These are phyloP conservation scores for Begonia loranthoides DNA, from an alignment of 306 rosid species.

Conservation along the genomic window DNA sequence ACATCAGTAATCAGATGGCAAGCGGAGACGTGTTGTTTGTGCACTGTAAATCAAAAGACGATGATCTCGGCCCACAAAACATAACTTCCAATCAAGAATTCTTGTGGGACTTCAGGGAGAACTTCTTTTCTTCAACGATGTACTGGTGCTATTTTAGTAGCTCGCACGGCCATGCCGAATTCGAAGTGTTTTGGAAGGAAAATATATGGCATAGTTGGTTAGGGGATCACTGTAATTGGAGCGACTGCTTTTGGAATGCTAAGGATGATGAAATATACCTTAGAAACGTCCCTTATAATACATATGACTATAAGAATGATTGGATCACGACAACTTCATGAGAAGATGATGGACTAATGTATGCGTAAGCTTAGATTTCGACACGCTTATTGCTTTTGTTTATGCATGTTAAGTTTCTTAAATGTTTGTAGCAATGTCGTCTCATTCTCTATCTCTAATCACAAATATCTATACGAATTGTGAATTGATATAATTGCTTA, in stretches of 20 bases:
- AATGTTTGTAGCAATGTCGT: no score
- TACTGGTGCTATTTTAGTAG: not conserved
- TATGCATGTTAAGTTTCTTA: no score
- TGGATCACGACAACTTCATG: not conserved
- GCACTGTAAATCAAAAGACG: conserved; percentile 4
- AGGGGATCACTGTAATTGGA: not conserved
- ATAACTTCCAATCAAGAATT: not conserved
- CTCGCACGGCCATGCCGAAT: not conserved
- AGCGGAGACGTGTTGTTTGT: not conserved
- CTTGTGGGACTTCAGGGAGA: not conserved
- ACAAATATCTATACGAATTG: no score
- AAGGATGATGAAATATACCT: conserved; percentile 10
- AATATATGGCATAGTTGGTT: not conserved
- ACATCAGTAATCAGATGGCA: not conserved
- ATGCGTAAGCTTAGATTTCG: no score
- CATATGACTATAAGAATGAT: not conserved
- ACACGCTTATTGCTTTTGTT: no score
- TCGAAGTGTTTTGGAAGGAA: not conserved
- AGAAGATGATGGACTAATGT: no score
- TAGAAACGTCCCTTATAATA: not conserved
- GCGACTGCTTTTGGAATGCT: conserved; percentile 8
- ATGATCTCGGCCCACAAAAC: not conserved
- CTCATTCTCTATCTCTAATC: no score
- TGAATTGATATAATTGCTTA: no score
- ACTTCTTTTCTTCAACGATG: not conserved